Evolutionary conservation across 2,329 filamentous ascomycete genomes (phyloP), one percentile per base, ranked within the genome.

Genomic region (Cytospora mali): DNA sequence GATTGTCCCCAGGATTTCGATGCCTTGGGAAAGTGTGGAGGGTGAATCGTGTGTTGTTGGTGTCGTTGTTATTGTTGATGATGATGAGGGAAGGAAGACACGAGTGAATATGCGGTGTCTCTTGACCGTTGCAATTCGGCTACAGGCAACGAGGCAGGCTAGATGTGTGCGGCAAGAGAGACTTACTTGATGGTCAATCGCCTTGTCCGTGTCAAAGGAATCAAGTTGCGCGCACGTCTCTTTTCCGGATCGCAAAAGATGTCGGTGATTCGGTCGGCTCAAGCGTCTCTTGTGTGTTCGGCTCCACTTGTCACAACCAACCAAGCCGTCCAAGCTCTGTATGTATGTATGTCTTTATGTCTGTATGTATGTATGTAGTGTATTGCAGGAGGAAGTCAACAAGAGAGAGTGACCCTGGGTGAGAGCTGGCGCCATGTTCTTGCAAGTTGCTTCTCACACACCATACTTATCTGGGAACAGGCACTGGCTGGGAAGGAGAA

Each of bases 381-480:
- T 46, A 27, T 55, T 58, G 51, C 55, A 33, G 63, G 23, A 63
- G 54, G 56, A 51, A 51, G 61, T 57, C 51, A 55, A 55, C 28
- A 58, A 56, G 54, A 63, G 49, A 50, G 50, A 53, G n/a, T 46
- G 42, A 46, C 42, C 23, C 42, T 46, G 42, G 42, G 42, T 46
- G 48, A 16, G 54, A 33, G 16, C 49, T 51, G 25, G 51, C 50
- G 25, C 54, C 62, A 62, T 51, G 57, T 39, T 61, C 62, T 67
- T 66, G 64, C 63, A 29, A 63, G 58, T 51, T 64, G 50, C 61
- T 61, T n/a, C 57, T 58, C 55, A 51, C 61, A 51, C 61, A 64
- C 64, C 64, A 62, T 65, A 62, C 64, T 68, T 68, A 68, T 68
- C 68, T 66, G 66, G 55, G 60, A 55, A 61, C 53, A 58, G 55